Evolutionary conservation across 805 yeast species (phyloP).

Genomic region (Suhomyces faveliae): DNA sequence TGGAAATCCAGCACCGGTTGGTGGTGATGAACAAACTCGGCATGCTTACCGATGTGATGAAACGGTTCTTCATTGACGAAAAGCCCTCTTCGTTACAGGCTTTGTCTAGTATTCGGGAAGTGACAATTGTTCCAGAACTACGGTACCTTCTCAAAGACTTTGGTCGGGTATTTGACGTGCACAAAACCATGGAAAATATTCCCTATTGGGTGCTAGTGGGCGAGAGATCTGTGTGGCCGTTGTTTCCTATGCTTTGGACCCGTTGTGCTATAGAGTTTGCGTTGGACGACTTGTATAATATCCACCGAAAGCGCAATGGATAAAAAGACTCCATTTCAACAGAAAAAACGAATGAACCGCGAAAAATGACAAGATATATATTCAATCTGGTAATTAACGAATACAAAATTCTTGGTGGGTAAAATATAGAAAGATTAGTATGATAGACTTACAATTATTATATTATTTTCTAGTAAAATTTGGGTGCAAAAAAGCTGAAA

Average conservation of each 20-base stretch:
- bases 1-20: slow-evolving; percentile 84
- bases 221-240: slow-evolving; percentile 91
- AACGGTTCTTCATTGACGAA: slow-evolving; percentile 83
- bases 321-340: too few relatives aligned
- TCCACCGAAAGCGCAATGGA: slow-evolving; percentile 30
- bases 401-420: too few relatives aligned
- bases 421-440: too few relatives aligned
- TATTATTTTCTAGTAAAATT: too few relatives aligned
- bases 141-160: slow-evolving; percentile 67
- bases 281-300: slow-evolving; percentile 68
- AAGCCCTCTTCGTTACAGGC: slow-evolving; percentile 67
- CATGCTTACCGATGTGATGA: slow-evolving; percentile 63
- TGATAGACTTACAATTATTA: too few relatives aligned
- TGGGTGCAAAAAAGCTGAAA: too few relatives aligned
- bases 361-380: too few relatives aligned
- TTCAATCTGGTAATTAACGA: too few relatives aligned
- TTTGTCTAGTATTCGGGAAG: slow-evolving; percentile 62
- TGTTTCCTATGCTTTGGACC: slow-evolving; percentile 78
- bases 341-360: too few relatives aligned
- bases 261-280: slow-evolving; percentile 89
- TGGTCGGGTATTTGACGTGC: slow-evolving; percentile 75
- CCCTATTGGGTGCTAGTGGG: slow-evolving; percentile 91
- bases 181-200: slow-evolving; percentile 65
- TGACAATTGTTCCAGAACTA: slow-evolving; percentile 87
- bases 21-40: slow-evolving; percentile 79